Evolutionary conservation across 768 basidiomycete genomes (phyloP).

Genomic region (Hydnomerulius pinastri): DNA sequence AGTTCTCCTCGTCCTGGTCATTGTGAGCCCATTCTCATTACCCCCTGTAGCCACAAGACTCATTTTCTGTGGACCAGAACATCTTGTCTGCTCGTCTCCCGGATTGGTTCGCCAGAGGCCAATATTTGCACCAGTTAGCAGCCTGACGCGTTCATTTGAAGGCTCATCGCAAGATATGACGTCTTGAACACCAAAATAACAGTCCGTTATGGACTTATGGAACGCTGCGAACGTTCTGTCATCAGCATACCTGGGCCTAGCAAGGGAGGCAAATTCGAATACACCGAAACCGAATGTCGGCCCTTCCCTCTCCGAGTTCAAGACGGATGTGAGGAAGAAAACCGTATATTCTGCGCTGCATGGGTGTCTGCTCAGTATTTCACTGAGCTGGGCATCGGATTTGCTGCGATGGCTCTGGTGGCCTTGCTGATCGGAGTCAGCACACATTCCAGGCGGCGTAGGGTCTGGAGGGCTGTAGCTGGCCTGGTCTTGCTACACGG

Average conservation of each 20-base stretch:
- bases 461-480: slow-evolving; percentile 77
- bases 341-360: slow-evolving; percentile 57
- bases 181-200: slow-evolving; percentile 48
- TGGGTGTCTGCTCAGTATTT: slow-evolving; percentile 75
- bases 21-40: slow-evolving; percentile 43
- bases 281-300: slow-evolving; percentile 62
- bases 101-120: slow-evolving; percentile 58
- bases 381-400: slow-evolving; percentile 64
- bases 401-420: slow-evolving; percentile 56
- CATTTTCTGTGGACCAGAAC: slow-evolving; percentile 43
- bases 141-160: slow-evolving; percentile 33
- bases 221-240: slow-evolving; percentile 56
- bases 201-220: slow-evolving; percentile 57
- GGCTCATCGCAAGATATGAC: slow-evolving; percentile 46
- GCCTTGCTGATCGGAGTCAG: slow-evolving; percentile 69
- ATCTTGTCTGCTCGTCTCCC: slow-evolving; percentile 53
- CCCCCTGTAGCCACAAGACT: neutral
- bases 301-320: slow-evolving; percentile 58
- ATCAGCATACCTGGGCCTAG: slow-evolving; percentile 48
- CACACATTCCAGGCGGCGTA: slow-evolving; percentile 69
- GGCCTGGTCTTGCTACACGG: slow-evolving; percentile 64
- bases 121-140: slow-evolving; percentile 14
- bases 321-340: slow-evolving; percentile 52
- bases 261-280: slow-evolving; percentile 47
- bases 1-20: slow-evolving; percentile 47